Base-by-base conservation (phyloP, 2,329 filamentous ascomycete species). In the Venturia aucupariae region DNA sequence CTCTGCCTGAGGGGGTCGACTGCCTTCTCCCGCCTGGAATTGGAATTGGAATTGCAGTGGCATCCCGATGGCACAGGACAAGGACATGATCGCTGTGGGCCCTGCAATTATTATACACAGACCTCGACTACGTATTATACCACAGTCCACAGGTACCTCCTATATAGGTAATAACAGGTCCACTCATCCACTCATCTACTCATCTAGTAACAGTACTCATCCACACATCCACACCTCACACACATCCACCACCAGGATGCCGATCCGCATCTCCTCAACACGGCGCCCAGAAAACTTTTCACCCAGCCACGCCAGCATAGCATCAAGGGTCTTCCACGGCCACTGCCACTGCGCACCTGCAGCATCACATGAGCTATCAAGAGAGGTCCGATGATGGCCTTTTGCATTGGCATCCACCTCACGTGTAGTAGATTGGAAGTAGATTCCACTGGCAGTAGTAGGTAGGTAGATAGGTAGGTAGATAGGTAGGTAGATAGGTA, bases 51-150 rank as follows among this genome's bases (percentile, higher is more conserved):
- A 22, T 27, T n/a, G n/a, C n/a, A 27, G 15, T 24, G 22, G 22
- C 46, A 24, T 27, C 10, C 4, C 30, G 27, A 24, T 10, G 22
- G 13, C n/a, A 24, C 44, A 27, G 46, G 46, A 51, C 46, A 51
- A 27, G 46, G 46, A 51, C 46, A 51, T 27, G 46, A 51, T 51
- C 46, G 24, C 46, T 51, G 24, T 51, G 27, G 8, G n/a, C 30
- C 51, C 51, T 55, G 15, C 51, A 55, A 55, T 55, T n/a, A n/a
- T n/a, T n/a, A n/a, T n/a, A 35, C 51, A 55, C 27, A 54, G 27
- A 32, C 3, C 3, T n/a, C n/a, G n/a, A n/a, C n/a, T n/a, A n/a
- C n/a, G n/a, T n/a, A n/a, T n/a, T n/a, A n/a, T n/a, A n/a, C n/a
- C n/a, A n/a, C n/a, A n/a, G n/a, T n/a, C n/a, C n/a, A n/a, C n/a